Conservation (phyloP, 164 flowering plant species). For the Aristolochia fimbriata region DNA sequence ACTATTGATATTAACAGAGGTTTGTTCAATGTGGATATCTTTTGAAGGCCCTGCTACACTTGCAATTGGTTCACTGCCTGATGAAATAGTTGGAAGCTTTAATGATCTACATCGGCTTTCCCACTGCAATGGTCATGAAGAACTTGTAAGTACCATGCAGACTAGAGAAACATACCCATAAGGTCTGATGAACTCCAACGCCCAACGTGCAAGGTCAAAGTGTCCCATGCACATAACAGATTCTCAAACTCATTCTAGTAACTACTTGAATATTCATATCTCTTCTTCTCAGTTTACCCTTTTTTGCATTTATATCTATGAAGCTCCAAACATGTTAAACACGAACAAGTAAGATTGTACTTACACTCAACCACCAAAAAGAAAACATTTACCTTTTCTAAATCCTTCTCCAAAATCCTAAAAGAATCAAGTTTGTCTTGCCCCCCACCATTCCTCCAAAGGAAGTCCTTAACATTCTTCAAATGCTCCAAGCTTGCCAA, state of each 20-base stretch:
- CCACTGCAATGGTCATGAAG: constrained; percentile 46
- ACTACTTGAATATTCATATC: too few relatives aligned
- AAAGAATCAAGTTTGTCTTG: constrained; percentile 48
- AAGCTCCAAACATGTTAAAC: background rate
- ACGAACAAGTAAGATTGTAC: background rate
- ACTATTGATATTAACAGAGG: constrained; percentile 32
- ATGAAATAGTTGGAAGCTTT: constrained; percentile 24
- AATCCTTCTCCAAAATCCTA: constrained; percentile 45
- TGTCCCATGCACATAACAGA: too few relatives aligned
- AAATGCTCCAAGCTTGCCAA: constrained; percentile 59
- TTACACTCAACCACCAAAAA: background rate
- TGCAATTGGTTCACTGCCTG: constrained; percentile 23
- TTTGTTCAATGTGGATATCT: constrained; percentile 72
- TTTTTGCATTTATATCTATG: background rate
- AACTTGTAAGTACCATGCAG: background rate
- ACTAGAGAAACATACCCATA: background rate
- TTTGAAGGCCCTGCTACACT: constrained; percentile 23
- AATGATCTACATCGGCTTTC: constrained; percentile 43
- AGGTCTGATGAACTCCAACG: background rate
- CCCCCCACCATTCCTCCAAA: constrained; percentile 68
- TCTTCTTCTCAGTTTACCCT: background rate
- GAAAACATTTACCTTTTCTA: constrained; percentile 35
- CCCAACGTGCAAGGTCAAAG: too few relatives aligned
- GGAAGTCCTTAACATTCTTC: constrained; percentile 56
- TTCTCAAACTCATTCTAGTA: too few relatives aligned